Percentiles rank a stretch among this genome's conserved stretches.
phyloP scores from a whole-genome alignment of 768 basidiomycete genomes.

The Auricularia sp. region DNA sequence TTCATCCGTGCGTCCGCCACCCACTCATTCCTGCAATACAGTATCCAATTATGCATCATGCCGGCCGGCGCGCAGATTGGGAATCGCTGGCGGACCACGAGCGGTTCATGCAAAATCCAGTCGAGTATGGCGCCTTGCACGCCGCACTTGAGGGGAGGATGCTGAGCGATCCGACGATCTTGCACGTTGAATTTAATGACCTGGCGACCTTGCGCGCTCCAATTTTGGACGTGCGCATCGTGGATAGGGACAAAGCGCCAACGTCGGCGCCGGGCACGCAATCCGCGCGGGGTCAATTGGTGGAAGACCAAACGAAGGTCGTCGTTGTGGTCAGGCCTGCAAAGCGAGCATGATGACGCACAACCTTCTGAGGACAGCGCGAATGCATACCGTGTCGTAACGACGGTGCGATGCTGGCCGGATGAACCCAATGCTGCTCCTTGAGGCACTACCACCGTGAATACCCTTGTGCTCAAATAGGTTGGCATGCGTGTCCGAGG shows the following conservation, averaged over 20 bases:
- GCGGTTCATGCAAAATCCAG: not conserved
- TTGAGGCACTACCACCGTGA: no score
- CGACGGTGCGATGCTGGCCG: no score
- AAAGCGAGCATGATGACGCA: no score
- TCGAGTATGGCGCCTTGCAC: not conserved
- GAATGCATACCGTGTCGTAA: no score
- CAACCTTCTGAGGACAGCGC: no score
- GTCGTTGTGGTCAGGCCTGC: no score
- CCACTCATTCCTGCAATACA: not conserved
- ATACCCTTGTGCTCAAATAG: no score
- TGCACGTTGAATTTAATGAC: not conserved
- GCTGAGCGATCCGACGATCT: not conserved
- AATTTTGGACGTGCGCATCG: not conserved
- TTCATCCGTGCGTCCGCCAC: not conserved
- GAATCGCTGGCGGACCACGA: not conserved
- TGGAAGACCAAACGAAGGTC: no score
- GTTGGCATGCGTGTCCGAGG: no score
- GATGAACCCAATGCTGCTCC: no score
- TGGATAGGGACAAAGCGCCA: not conserved
- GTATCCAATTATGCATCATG: not conserved
- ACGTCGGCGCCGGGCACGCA: no score
- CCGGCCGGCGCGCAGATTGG: not conserved
- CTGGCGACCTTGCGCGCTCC: not conserved
- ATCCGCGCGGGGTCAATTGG: no score
- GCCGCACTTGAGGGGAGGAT: not conserved